A percentile compares a stretch with the other conserved stretches of the same genome.
phyloP scores from a whole-genome alignment of 2,329 filamentous ascomycete genomes.

The Tricladium varicosporioides region DNA sequence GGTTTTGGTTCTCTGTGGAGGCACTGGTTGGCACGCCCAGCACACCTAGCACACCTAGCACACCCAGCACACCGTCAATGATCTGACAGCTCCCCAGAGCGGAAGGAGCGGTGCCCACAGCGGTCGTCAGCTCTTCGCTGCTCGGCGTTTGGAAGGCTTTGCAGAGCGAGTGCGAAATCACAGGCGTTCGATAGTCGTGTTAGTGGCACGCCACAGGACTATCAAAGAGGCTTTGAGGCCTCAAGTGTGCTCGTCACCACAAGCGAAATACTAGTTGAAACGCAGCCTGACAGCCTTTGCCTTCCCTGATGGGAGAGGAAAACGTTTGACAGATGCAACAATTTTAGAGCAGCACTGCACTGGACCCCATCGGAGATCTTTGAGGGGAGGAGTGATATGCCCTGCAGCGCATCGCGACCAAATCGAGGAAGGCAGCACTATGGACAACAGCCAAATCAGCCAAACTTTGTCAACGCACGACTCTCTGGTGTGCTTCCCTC shows the following conservation, averaged over 20 bases:
- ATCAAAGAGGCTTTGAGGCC: slow-evolving; percentile 3
- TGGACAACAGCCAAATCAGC: neutral
- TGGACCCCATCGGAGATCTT: slow-evolving; percentile 1
- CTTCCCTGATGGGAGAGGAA: too few species aligned
- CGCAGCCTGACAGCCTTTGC: neutral
- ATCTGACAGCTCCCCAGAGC: slow-evolving; percentile 17
- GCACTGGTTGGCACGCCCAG: neutral
- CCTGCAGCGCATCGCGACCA: slow-evolving; percentile 5
- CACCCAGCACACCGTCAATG: neutral
- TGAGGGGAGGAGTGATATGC: neutral
- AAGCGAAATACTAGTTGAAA: slow-evolving; percentile 13
- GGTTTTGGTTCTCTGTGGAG: neutral
- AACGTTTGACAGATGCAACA: neutral
- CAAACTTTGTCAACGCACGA: neutral
- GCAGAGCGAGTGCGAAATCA: slow-evolving; percentile 9
- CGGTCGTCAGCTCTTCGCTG: slow-evolving; percentile 16
- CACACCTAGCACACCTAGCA: too few species aligned
- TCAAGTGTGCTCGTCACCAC: neutral
- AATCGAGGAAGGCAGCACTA: neutral
- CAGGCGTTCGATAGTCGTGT: slow-evolving; percentile 24
- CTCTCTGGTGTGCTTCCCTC: too few species aligned
- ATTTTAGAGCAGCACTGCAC: neutral
- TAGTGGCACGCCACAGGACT: slow-evolving; percentile 19
- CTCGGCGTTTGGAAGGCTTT: slow-evolving; percentile 5
- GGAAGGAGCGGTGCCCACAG: slow-evolving; percentile 1